Base-by-base conservation (phyloP, 2,329 filamentous ascomycete species). In the Diaporthe capsici region DNA sequence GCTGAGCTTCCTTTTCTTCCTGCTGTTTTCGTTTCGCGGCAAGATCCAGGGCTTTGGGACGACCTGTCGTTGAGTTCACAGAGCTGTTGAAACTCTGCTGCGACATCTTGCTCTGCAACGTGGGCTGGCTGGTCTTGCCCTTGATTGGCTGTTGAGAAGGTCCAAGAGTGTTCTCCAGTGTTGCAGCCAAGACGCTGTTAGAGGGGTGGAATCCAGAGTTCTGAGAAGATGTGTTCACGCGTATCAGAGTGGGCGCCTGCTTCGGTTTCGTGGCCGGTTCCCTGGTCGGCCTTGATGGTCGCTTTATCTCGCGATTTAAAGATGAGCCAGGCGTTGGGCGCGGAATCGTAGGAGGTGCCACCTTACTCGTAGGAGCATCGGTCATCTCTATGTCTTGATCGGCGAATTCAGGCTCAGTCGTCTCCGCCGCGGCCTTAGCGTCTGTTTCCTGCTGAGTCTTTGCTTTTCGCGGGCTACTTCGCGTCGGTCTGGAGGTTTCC, bases 1-100 rank as follows among this genome's bases (percentile, higher is more conserved):
- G 91, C 80, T 95, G 92, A 20, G 92, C 91, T 78, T 95, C 94
- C 65, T 92, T 91, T 81, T 97, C 95, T 80, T 98, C 95, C 82
- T 92, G 93, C 82, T 98, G 95, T 82, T 94, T 96, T 84, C 95
- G 96, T 81, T 92, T 93, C 53, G 94, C 94, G 3, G 93, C 94
- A 65, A 94, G 88, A 72, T 96, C 92, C 31, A 96, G 86, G 2
- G 94, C 93, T 82, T 94, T 94, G 0, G 92, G 90, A 71, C 92
- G 91, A 2, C 90, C 87, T n/a, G 87, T 88, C 44, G 92, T 89
- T n/a, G 91, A 91, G 47, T 39, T 77, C 9, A 87, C 87, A 9
- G 91, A 91, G 80, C 88, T 90, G 82, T 94, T 94, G 72, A 95
- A 87, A 80, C 90, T 94, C 72, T 89, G 86, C 12, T 86, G 80